These are phyloP conservation scores for Nicotiana rustica DNA, from an alignment of 305 asterid genomes.

Conservation along the genomic window DNA sequence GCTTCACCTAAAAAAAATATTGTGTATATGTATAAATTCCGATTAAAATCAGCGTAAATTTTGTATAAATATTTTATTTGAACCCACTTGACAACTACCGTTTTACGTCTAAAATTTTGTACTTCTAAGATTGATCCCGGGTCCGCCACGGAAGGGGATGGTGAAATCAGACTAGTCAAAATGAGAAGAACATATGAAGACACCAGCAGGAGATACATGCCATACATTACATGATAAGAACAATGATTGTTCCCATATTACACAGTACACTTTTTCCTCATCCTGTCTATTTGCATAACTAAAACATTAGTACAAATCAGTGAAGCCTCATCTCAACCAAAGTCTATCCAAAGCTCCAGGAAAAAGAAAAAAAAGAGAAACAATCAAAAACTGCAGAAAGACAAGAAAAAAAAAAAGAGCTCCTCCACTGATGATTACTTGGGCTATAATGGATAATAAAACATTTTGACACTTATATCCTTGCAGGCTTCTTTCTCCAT, in stretches of 20 bases:
- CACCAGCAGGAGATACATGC: neutral
- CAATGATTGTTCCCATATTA: neutral
- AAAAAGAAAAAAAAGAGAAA: neutral
- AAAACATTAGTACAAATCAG: conserved; percentile 20
- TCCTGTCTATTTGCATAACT: neutral
- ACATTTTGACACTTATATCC: neutral
- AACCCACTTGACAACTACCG: no score
- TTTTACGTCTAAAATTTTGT: no score
- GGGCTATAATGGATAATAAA: conserved; percentile 3
- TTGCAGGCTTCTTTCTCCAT: conserved; percentile 70
- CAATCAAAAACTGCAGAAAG: neutral
- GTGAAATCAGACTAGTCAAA: neutral
- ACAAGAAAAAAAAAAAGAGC: neutral
- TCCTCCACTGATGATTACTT: neutral
- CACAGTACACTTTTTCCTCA: conserved; percentile 6
- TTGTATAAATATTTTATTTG: no score
- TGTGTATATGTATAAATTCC: no score
- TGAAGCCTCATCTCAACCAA: conserved; percentile 27
- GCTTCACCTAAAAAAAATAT: no score
- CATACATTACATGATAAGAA: conserved; percentile 6
- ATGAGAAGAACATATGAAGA: neutral
- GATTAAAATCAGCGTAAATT: no score
- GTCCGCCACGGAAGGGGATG: neutral
- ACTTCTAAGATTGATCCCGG: no score
- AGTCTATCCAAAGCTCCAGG: conserved; percentile 24